Percentiles rank a stretch among this genome's conserved stretches.
Evolutionary conservation across 2,329 filamentous ascomycete genomes (phyloP).

Genomic region (Macrophomina pseudophaseolina): DNA sequence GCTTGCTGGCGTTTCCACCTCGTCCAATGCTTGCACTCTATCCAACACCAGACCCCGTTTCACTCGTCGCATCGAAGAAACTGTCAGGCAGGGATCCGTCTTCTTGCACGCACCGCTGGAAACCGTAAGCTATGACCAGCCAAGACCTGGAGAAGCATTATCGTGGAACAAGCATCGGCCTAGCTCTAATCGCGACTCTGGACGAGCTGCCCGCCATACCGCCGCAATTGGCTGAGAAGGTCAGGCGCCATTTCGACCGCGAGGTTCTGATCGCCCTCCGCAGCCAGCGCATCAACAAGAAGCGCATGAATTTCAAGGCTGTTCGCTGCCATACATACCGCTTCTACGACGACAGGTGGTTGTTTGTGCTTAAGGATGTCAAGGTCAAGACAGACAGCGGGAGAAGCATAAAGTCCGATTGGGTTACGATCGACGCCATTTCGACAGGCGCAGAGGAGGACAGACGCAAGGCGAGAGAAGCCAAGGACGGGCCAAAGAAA

Average conservation of each 20-base stretch:
- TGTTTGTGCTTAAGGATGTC: constrained; percentile 14
- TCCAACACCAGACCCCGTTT: constrained; percentile 3
- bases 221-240: constrained; percentile 15
- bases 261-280: constrained; percentile 15
- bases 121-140: constrained; percentile 2
- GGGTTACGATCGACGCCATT: constrained; percentile 7
- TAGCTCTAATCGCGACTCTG: constrained; percentile 14
- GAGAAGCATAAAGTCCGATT: constrained; percentile 5
- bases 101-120: neutral
- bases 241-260: constrained; percentile 16
- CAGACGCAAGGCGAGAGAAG: neutral
- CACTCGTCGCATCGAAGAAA: constrained; percentile 15
- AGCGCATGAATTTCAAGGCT: constrained; percentile 24
- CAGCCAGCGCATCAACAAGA: neutral
- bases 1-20: neutral
- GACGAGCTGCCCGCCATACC: constrained; percentile 14
- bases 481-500: neutral
- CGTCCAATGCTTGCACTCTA: constrained; percentile 1
- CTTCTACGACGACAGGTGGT: constrained; percentile 20
- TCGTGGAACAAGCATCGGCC: constrained; percentile 22
- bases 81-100: neutral
- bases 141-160: constrained; percentile 18
- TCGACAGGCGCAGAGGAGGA: constrained; percentile 9
- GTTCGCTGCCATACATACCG: constrained; percentile 17
- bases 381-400: constrained; percentile 19